These are phyloP conservation scores for Rosa chinensis DNA, from an alignment of 306 rosid species.

Conservation along the genomic window DNA sequence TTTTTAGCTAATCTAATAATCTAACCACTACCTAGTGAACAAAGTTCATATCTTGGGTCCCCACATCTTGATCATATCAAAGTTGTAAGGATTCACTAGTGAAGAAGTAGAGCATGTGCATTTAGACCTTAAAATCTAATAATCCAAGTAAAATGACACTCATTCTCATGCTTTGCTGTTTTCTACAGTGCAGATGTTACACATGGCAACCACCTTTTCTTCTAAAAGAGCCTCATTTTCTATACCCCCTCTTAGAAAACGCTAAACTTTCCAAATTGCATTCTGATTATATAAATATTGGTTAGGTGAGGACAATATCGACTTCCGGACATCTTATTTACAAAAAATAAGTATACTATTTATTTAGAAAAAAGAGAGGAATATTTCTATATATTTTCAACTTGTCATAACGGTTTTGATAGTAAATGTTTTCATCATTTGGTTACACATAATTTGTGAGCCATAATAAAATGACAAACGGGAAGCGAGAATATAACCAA, in stretches of 20 bases:
- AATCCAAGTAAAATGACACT: background rate
- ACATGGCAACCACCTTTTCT: background rate
- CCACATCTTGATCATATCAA: background rate
- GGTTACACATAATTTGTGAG: background rate
- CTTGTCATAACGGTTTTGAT: too few relatives aligned
- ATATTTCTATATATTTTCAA: too few relatives aligned
- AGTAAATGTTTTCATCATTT: background rate
- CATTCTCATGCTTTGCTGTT: background rate
- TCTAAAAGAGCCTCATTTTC: background rate
- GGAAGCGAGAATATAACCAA: background rate
- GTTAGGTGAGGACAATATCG: too few relatives aligned
- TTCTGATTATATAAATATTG: too few relatives aligned
- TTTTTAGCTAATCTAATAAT: background rate
- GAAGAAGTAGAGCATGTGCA: slow-evolving; percentile 23
- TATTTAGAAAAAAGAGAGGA: too few relatives aligned
- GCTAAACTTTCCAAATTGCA: background rate
- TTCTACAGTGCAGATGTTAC: background rate
- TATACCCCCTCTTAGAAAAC: background rate
- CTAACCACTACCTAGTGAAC: background rate
- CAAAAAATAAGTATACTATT: too few relatives aligned
- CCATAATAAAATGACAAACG: background rate
- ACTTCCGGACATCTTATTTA: too few relatives aligned
- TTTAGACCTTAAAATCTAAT: background rate
- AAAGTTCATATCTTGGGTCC: background rate
- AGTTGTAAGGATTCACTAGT: background rate